A percentile compares a stretch with the other conserved stretches of the same genome.
Conservation (phyloP, 352 stramenopile species). For the Phytophthora ohioensis region DNA sequence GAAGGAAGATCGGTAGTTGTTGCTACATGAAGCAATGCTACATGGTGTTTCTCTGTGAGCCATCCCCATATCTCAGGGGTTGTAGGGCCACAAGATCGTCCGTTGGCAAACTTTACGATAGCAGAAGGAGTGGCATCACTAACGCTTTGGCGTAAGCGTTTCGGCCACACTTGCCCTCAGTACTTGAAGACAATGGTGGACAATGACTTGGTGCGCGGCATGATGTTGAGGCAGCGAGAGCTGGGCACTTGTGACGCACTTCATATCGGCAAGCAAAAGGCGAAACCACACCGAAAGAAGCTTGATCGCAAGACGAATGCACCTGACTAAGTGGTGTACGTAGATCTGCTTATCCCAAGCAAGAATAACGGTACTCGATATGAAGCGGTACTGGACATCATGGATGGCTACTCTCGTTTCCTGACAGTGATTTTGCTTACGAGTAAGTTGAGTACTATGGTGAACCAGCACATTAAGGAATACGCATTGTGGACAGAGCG, state of each 20-base stretch:
- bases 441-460: conserved; percentile 5
- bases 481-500: conserved; percentile 15
- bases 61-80: background rate
- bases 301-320: background rate
- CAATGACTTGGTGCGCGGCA: background rate
- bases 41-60: background rate
- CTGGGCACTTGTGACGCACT: background rate
- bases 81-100: background rate
- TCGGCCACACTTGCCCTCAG: background rate
- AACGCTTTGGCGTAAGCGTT: background rate
- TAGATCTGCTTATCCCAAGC: conserved; percentile 12
- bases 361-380: conserved; percentile 7
- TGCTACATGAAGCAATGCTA: background rate
- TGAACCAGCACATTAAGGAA: conserved; percentile 15
- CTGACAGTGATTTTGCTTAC: conserved; percentile 6
- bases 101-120: background rate
- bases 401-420: conserved; percentile 14
- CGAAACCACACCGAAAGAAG: background rate
- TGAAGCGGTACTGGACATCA: conserved; percentile 8
- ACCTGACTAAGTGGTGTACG: conserved; percentile 6
- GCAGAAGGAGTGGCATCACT: background rate
- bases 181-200: background rate
- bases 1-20: background rate
- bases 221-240: background rate
- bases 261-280: conserved; percentile 4